Evolutionary conservation across 192 early-diverging fungal genomes (phyloP).

Genomic region (Umbelopsis ramanniana): DNA sequence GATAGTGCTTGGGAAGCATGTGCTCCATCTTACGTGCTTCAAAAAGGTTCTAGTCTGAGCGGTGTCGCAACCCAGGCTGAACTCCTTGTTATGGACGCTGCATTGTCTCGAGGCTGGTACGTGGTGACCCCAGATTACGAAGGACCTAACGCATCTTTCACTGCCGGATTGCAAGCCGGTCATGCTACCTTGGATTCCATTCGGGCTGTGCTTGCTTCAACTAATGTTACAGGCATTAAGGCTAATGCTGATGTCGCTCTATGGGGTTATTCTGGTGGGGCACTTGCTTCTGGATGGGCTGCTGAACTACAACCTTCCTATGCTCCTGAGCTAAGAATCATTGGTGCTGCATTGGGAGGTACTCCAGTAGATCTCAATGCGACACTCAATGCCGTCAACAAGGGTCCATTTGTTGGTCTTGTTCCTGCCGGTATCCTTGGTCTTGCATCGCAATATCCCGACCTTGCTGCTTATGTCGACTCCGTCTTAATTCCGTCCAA

Average conservation of each 20-base stretch:
- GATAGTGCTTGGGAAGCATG: slow-evolving; percentile 15
- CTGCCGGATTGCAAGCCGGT: slow-evolving; percentile 20
- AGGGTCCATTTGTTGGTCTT: slow-evolving; percentile 11
- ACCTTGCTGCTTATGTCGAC: neutral
- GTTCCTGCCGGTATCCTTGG: slow-evolving; percentile 17
- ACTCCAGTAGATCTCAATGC: slow-evolving; percentile 28
- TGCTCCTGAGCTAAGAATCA: slow-evolving; percentile 21
- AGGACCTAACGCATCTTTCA: slow-evolving; percentile 18
- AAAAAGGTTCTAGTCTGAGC: neutral
- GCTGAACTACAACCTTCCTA: slow-evolving; percentile 21
- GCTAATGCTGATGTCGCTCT: slow-evolving; percentile 1
- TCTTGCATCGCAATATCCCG: slow-evolving; percentile 10
- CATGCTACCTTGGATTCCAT: slow-evolving; percentile 19
- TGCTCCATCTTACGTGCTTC: neutral
- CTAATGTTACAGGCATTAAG: slow-evolving; percentile 14
- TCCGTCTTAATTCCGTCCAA: slow-evolving; percentile 23
- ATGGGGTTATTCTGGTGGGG: slow-evolving; percentile 26
- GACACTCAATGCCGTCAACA: slow-evolving; percentile 21
- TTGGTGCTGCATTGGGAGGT: slow-evolving; percentile 26
- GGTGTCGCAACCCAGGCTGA: slow-evolving; percentile 22
- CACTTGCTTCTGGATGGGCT: slow-evolving; percentile 23
- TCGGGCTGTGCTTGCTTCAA: slow-evolving; percentile 6
- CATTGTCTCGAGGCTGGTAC: slow-evolving; percentile 13
- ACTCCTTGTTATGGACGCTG: slow-evolving; percentile 21
- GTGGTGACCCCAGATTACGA: slow-evolving; percentile 26